phyloP scores from a whole-genome alignment of 2,329 filamentous ascomycete species.

The Ophiognomonia clavigignenti-juglandacearum region DNA sequence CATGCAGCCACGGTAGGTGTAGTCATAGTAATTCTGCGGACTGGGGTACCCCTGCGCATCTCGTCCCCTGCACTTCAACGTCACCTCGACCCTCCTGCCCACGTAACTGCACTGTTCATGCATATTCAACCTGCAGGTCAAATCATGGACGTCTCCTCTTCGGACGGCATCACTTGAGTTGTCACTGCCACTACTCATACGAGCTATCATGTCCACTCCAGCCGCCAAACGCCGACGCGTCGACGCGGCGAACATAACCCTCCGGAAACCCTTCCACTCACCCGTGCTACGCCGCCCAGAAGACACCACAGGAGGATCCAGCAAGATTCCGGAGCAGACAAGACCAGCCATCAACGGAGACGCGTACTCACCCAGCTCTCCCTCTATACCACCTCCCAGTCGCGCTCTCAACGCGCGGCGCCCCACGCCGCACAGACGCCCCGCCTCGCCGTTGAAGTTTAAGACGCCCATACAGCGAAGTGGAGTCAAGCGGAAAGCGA shows the following conservation, averaged over 20 bases:
- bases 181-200: not conserved
- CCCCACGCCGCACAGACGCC: not conserved
- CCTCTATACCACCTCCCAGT: not conserved
- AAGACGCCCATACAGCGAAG: not conserved
- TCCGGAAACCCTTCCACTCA: slow-evolving; percentile 69
- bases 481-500: not conserved
- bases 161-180: not conserved
- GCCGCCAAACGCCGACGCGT: slow-evolving; percentile 60
- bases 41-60: too few relatives aligned
- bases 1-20: too few relatives aligned
- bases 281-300: slow-evolving; percentile 33
- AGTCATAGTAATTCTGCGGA: too few relatives aligned
- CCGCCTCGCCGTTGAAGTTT: not conserved
- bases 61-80: too few relatives aligned
- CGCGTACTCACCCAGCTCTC: slow-evolving; percentile 7
- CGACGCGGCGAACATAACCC: slow-evolving; percentile 49
- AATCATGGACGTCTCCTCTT: not conserved
- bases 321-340: not conserved
- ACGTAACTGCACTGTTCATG: not conserved
- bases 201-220: slow-evolving; percentile 18
- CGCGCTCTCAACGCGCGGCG: not conserved
- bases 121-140: not conserved
- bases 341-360: not conserved
- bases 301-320: not conserved
- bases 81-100: too few relatives aligned